phyloP scores from a whole-genome alignment of 2,329 filamentous ascomycete species.

The Verticillium klebahnii region DNA sequence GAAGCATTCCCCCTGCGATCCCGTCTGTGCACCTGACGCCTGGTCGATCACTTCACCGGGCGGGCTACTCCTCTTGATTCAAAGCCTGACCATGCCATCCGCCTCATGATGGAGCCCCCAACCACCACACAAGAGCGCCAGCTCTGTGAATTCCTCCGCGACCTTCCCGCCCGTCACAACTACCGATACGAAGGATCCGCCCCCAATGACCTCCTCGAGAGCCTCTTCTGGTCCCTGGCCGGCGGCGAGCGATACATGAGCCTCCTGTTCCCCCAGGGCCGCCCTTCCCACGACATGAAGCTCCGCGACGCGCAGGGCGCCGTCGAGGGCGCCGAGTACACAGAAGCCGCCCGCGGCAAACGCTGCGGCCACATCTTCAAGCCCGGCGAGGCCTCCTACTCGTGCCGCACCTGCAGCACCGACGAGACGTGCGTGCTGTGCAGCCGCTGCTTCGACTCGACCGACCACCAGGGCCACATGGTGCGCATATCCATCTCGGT shows the following conservation, averaged over 20 bases:
- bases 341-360: constrained; percentile 83
- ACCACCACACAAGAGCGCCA: constrained; percentile 70
- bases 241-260: constrained; percentile 69
- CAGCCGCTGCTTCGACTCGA: constrained; percentile 89
- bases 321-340: constrained; percentile 93
- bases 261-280: constrained; percentile 77
- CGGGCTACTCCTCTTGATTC: not conserved
- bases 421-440: constrained; percentile 97
- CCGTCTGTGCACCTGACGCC: not conserved
- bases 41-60: not conserved
- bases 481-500: constrained; percentile 84
- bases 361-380: constrained; percentile 98
- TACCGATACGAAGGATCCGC: constrained; percentile 74
- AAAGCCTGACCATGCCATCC: not conserved
- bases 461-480: constrained; percentile 89
- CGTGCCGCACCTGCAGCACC: constrained; percentile 87
- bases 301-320: constrained; percentile 84
- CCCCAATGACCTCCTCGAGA: constrained; percentile 65
- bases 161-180: constrained; percentile 67
- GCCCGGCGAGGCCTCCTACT: constrained; percentile 86
- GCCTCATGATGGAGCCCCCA: constrained; percentile 40
- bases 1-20: not conserved
- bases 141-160: constrained; percentile 77
- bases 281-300: constrained; percentile 63
- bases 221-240: constrained; percentile 84